Base-by-base conservation (phyloP, 331 rosid species). In the Quercus lobata region DNA sequence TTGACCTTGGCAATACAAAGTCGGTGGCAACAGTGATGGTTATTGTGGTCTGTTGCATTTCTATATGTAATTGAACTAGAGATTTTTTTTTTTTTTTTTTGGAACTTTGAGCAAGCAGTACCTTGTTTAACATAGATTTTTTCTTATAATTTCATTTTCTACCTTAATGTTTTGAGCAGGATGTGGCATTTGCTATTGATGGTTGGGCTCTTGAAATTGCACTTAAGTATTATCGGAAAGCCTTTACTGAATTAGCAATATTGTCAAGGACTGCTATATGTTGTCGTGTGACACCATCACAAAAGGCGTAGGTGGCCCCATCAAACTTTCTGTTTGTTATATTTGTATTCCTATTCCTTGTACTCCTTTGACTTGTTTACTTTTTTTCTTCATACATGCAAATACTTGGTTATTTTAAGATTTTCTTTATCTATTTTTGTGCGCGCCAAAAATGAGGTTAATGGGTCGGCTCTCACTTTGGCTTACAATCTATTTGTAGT, bases 131-230 rank as follows among this genome's bases (percentile, higher is more conserved):
- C 4, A 32, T 34, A 68, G 34, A 18, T 0, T 4, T 68, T 71
- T 49, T 16, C 3, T 22, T 22, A 3, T 71, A 71, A 25, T 71
- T 80, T 75, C 61, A 41, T 60, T 49, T 44, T 57, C 54, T 78
- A 49, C 12, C 68, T 24, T 53, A 49, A 49, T 57, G 62, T 35
- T 49, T 27, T 68, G 54, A 69, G 61, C 85, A 94, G 98, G 96
- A 94, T 35, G 94, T 90, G 83, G 98, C 98, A 56, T 94, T 94
- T 85, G 92, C 89, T 69, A 79, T 94, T 82, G 98, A 94, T 88
- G 98, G 98, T 68, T 94, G 97, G 98, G 97, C 98, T 75, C 97
- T 94, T 68, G 97, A 94, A 87, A 90, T 94, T 35, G 94, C 97
- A 21, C 96, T 94, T 58, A 92, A 49, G 68, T 92, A 90, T 83